Base-by-base conservation (phyloP, 805 yeast species). In the Wickerhamiella qilinensis region DNA sequence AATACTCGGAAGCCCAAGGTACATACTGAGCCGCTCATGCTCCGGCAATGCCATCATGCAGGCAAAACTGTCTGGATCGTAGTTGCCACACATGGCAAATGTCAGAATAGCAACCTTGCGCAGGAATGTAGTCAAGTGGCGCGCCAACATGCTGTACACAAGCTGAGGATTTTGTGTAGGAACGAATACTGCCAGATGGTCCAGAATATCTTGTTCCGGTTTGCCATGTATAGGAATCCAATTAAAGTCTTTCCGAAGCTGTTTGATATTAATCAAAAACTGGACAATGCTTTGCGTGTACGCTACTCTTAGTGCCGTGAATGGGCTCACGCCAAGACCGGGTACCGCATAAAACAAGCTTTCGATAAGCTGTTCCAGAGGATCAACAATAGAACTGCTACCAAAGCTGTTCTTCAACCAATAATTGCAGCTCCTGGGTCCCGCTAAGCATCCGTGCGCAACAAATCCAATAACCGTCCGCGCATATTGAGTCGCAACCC, bases 41-140 rank as follows among this genome's bases (percentile, higher is more conserved):
- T 50, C 54, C 3, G 50, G 45, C 14, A 35, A 19, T 17, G 19
- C 40, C 49, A 45, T 46, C 38, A 43, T 43, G 22, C 44, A 43
- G 4, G 40, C 43, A 27, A 37, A 47, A 20, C 47, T 52, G 25
- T 46, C 50, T 12, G 46, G 36, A 24, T 50, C 53, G 30, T 47
- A 47, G 20, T 28, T 37, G 4, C 54, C 54, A 24, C 50, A 46
- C 9, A 49, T 20, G 7, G 45, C 46, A 31, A 33, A 46, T 7
- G 40, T 30, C 3, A 47, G 32, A 8, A 49, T 32, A 11, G 54
- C 46, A 2, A 37, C 41, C 6, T 46, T 35, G 4, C 54, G 47
- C 33, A 44, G 27, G 16, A 38, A 25, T 3, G 44, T 38, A 2
- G 51, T 46, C 14, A 43, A 20, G 19, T 50, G 47, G 21, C 48